Evolutionary conservation across 331 rosid genomes (phyloP).

Genomic region (Cydonia oblonga): DNA sequence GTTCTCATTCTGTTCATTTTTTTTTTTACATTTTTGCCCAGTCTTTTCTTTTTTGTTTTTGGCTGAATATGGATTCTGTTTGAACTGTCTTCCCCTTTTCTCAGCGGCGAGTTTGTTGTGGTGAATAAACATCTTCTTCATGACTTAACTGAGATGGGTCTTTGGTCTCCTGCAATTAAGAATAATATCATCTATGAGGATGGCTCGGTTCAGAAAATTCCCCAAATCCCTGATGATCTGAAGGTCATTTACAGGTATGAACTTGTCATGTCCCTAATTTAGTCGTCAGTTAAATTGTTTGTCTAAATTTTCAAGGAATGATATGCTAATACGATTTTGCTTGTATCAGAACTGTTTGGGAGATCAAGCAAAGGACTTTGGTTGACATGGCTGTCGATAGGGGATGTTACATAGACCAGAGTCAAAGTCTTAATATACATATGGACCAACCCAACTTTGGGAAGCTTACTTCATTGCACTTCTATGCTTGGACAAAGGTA

Average conservation of each 20-base stretch:
- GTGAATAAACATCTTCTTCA: constrained; percentile 95
- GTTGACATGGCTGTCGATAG: constrained; percentile 98
- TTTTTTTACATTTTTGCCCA: neutral
- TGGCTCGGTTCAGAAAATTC: constrained; percentile 71
- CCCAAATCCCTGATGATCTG: constrained; percentile 61
- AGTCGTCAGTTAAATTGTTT: neutral
- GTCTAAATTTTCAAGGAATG: neutral
- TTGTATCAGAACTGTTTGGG: constrained; percentile 84
- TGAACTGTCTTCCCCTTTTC: neutral
- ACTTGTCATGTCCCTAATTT: neutral
- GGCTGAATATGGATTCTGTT: neutral
- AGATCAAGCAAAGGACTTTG: constrained; percentile 84
- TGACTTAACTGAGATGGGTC: constrained; percentile 89
- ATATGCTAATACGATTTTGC: constrained; percentile 17
- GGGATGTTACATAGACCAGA: constrained; percentile 89
- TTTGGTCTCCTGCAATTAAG: constrained; percentile 78
- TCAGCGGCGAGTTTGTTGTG: constrained; percentile 96
- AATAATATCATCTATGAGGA: constrained; percentile 63
- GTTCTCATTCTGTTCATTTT: neutral
- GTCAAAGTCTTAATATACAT: constrained; percentile 91
- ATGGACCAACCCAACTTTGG: constrained; percentile 96
- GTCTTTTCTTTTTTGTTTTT: neutral
- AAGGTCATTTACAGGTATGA: constrained; percentile 76
- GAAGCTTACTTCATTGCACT: constrained; percentile 87
- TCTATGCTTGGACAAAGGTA: constrained; percentile 96